These are phyloP conservation scores for Aspergillus brunneoviolaceus DNA, from an alignment of 2,329 filamentous ascomycete species.

Conservation along the genomic window DNA sequence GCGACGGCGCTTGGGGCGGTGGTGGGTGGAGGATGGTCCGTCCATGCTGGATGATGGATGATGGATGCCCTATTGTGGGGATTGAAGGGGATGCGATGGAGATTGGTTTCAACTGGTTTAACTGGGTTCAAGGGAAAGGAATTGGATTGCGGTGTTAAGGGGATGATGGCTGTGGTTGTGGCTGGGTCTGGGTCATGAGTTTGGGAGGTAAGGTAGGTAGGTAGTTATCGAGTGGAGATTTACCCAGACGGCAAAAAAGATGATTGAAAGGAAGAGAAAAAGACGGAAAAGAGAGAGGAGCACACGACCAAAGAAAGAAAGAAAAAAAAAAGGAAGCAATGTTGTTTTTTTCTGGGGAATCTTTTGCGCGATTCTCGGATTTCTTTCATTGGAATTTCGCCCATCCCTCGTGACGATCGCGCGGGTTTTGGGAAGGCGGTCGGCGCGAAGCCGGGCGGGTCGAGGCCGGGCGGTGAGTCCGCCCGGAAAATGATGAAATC, in stretches of 20 bases:
- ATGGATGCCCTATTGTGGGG: too few relatives aligned
- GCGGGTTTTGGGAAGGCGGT: slow-evolving; percentile 3
- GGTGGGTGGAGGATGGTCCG: slow-evolving; percentile 17
- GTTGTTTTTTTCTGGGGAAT: neutral
- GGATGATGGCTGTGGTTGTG: too few relatives aligned
- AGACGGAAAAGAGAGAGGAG: neutral
- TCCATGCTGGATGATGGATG: slow-evolving; percentile 17
- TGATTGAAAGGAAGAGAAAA: neutral
- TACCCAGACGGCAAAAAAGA: neutral
- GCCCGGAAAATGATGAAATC: slow-evolving; percentile 3
- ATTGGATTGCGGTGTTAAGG: too few relatives aligned
- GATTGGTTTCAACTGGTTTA: too few relatives aligned
- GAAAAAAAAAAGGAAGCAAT: neutral
- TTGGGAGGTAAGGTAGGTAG: too few relatives aligned
- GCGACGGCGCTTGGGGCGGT: slow-evolving; percentile 33
- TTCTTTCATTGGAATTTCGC: slow-evolving; percentile 1
- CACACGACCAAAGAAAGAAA: neutral
- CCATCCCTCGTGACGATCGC: slow-evolving; percentile 9
- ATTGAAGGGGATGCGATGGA: too few relatives aligned
- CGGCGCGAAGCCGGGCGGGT: too few relatives aligned
- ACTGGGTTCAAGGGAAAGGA: too few relatives aligned
- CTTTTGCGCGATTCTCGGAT: neutral
- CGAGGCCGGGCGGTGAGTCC: slow-evolving; percentile 1
- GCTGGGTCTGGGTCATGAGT: too few relatives aligned
- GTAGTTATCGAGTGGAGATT: slow-evolving; percentile 1